These are phyloP conservation scores for Gryganskiella cystojenkinii DNA, from an alignment of 192 early-diverging fungal genomes.

Conservation along the genomic window DNA sequence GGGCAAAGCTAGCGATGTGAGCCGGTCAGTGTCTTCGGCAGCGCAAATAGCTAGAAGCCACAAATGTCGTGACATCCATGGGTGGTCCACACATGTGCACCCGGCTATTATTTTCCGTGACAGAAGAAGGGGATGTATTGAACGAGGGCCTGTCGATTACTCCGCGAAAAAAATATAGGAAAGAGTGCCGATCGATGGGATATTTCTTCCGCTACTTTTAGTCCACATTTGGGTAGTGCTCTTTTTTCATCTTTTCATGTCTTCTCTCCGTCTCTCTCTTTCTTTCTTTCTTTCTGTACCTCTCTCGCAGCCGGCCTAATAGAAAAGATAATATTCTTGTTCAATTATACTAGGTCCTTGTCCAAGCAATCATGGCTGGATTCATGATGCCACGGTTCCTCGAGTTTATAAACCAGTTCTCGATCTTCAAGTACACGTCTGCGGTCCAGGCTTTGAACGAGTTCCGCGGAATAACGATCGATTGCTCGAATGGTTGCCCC, in stretches of 20 bases:
- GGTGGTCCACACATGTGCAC: too few relatives aligned
- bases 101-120: too few relatives aligned
- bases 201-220: not conserved
- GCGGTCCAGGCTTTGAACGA: slow-evolving; percentile 11
- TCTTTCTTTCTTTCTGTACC: not conserved
- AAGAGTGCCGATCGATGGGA: too few relatives aligned
- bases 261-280: not conserved
- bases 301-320: too few relatives aligned
- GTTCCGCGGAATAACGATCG: not conserved
- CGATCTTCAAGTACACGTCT: slow-evolving; percentile 17
- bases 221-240: not conserved
- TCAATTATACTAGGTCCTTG: slow-evolving; percentile 2
- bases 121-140: too few relatives aligned
- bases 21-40: too few relatives aligned
- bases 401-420: not conserved
- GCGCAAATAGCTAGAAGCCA: too few relatives aligned
- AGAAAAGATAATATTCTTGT: too few relatives aligned
- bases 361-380: slow-evolving; percentile 13
- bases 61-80: too few relatives aligned
- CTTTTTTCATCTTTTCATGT: not conserved
- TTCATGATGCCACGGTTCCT: slow-evolving; percentile 3
- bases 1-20: too few relatives aligned
- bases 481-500: not conserved
- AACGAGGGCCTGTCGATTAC: too few relatives aligned
- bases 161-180: too few relatives aligned